These are phyloP conservation scores for Aspergillus steynii DNA, from an alignment of 495 filamentous ascomycete species.

Conservation along the genomic window DNA sequence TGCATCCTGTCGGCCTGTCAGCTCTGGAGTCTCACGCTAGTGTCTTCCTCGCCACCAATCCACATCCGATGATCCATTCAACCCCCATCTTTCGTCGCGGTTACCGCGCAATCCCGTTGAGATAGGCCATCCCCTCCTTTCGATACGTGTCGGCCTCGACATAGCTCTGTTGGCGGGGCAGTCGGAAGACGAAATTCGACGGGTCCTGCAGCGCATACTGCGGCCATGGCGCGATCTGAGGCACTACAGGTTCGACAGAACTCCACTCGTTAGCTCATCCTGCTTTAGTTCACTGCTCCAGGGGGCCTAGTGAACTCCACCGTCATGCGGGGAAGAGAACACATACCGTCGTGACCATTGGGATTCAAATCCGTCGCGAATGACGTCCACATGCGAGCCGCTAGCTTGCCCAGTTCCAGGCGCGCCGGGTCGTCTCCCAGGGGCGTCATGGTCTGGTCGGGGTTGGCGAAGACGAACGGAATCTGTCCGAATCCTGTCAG, in stretches of 20 bases:
- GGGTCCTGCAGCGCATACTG: conserved; percentile 20
- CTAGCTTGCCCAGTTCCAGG: conserved; percentile 36
- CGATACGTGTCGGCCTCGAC: conserved; percentile 34
- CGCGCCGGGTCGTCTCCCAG: conserved; percentile 33
- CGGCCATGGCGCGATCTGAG: conserved; percentile 30
- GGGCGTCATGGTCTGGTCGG: conserved; percentile 37
- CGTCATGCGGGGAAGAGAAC: neutral
- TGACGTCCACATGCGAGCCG: conserved; percentile 54
- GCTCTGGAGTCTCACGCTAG: no score
- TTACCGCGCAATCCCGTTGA: conserved; percentile 36
- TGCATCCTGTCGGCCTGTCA: no score
- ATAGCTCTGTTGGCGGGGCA: conserved; percentile 33
- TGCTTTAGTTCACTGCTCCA: neutral
- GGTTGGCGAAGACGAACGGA: conserved; percentile 52
- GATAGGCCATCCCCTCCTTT: conserved; percentile 28
- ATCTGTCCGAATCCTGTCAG: conserved; percentile 23
- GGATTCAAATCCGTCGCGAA: conserved; percentile 54
- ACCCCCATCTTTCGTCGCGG: neutral
- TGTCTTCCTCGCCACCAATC: neutral
- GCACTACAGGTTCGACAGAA: conserved; percentile 17
- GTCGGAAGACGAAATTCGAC: conserved; percentile 37
- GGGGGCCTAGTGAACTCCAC: neutral
- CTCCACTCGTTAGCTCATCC: neutral
- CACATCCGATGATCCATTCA: no score
- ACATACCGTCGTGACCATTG: conserved; percentile 40